phyloP scores from a whole-genome alignment of 2,329 filamentous ascomycete genomes.

The Akanthomyces muscarius region DNA sequence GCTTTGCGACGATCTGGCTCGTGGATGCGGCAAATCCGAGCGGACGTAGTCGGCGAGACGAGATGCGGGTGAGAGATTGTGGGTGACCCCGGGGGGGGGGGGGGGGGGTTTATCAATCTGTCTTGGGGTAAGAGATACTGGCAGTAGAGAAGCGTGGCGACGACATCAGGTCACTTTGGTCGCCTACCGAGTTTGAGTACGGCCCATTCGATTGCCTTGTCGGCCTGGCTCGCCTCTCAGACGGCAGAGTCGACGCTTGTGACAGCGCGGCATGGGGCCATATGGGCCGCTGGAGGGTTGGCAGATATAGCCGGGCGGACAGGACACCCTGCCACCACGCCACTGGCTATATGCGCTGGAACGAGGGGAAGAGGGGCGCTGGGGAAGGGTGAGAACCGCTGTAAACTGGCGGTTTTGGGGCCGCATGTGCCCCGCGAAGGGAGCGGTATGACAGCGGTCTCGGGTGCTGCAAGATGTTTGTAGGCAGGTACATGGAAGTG shows the following conservation, averaged over 20 bases:
- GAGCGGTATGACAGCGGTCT: too few species aligned
- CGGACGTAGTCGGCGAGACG: conserved; percentile 11
- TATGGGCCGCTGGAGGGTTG: neutral
- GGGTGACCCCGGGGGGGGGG: neutral
- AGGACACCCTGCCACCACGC: neutral
- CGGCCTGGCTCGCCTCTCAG: neutral
- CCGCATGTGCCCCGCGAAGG: too few species aligned
- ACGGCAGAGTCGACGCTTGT: neutral
- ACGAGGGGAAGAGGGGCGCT: neutral
- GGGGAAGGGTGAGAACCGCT: neutral
- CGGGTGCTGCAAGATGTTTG: too few species aligned
- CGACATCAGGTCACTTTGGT: neutral
- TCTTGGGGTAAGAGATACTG: neutral
- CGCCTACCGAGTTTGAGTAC: neutral
- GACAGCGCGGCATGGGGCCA: neutral
- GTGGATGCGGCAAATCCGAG: conserved; percentile 9
- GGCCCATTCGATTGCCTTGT: neutral
- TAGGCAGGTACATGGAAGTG: too few species aligned
- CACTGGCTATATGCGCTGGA: neutral
- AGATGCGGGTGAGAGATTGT: neutral
- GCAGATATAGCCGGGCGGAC: conserved; percentile 2
- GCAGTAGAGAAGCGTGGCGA: neutral
- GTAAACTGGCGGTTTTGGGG: neutral
- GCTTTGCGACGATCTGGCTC: neutral
- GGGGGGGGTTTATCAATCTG: neutral